A percentile compares a stretch with the other conserved stretches of the same genome.
These are phyloP conservation scores for Diutina sp. DNA, from an alignment of 1,139 yeast genomes.

Conservation along the genomic window DNA sequence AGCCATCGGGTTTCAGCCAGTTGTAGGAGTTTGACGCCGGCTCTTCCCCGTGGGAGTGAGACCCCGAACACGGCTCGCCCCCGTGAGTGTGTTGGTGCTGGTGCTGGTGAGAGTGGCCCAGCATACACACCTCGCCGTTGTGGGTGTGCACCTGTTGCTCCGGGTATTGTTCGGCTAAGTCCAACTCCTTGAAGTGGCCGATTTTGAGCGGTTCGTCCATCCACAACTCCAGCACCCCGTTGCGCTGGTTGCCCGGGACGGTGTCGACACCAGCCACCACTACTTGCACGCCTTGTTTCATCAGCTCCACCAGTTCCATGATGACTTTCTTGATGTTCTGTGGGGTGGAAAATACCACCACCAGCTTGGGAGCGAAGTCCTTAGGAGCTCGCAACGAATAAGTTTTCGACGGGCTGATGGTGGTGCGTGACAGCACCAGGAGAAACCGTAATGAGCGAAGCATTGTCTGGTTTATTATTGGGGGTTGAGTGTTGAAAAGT, in stretches of 20 bases:
- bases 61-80: neutral
- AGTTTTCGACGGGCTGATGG: neutral
- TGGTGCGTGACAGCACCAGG: neutral
- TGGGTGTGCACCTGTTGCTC: conserved; percentile 14
- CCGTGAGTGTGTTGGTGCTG: neutral
- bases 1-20: conserved; percentile 24
- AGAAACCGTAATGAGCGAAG: neutral
- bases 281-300: conserved; percentile 17
- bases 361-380: neutral
- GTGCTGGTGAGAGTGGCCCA: neutral
- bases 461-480: neutral
- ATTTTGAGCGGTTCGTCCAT: conserved; percentile 18
- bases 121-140: conserved; percentile 13
- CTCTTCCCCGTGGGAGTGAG: conserved; percentile 4
- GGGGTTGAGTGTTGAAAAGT: neutral
- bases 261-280: conserved; percentile 39
- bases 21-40: conserved; percentile 21
- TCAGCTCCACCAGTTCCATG: conserved; percentile 13
- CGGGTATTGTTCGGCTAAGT: conserved; percentile 7
- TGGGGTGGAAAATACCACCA: conserved; percentile 30
- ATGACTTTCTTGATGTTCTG: conserved; percentile 23
- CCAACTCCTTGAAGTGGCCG: conserved; percentile 10
- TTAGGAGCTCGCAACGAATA: neutral
- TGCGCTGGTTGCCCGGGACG: conserved; percentile 20
- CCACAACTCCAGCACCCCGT: conserved; percentile 40